Conservation (phyloP, 768 basidiomycete species). For the Coprinopsis strossmayeri region DNA sequence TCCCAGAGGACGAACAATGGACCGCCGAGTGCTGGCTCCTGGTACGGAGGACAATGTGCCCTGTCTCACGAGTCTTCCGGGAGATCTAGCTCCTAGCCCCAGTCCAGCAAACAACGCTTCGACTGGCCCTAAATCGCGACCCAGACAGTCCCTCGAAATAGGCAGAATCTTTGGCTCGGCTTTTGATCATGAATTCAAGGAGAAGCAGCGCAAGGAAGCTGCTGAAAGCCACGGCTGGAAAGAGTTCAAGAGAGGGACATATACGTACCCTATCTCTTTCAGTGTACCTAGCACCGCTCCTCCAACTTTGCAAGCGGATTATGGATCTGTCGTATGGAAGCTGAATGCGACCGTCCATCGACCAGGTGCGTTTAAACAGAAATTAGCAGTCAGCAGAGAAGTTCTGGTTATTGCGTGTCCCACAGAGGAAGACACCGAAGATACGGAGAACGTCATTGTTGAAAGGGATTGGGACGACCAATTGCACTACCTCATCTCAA, state of each 20-base stretch:
- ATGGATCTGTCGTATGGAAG: slow-evolving; percentile 72
- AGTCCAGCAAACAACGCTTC: not conserved
- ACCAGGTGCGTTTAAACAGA: slow-evolving; percentile 73
- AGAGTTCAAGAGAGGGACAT: slow-evolving; percentile 88
- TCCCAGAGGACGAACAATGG: slow-evolving; percentile 22
- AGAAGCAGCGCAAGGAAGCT: slow-evolving; percentile 25
- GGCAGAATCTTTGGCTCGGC: slow-evolving; percentile 28
- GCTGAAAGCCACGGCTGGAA: slow-evolving; percentile 55
- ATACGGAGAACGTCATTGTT: slow-evolving; percentile 71
- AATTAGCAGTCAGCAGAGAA: slow-evolving; percentile 62
- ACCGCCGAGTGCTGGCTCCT: slow-evolving; percentile 10
- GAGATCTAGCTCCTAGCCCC: not conserved
- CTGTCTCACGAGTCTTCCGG: not conserved
- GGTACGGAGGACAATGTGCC: not conserved
- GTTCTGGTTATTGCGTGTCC: slow-evolving; percentile 73
- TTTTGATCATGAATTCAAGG: slow-evolving; percentile 17
- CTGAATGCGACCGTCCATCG: slow-evolving; percentile 80
- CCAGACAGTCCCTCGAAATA: slow-evolving; percentile 28
- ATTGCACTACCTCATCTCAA: slow-evolving; percentile 67
- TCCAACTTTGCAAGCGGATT: slow-evolving; percentile 67
- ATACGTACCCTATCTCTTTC: slow-evolving; percentile 93
- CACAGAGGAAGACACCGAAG: slow-evolving; percentile 81
- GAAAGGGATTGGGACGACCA: slow-evolving; percentile 91
- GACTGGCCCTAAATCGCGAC: not conserved
- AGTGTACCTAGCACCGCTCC: slow-evolving; percentile 75